A percentile compares a stretch with the other conserved stretches of the same genome.
Evolutionary conservation across 345 rosid species (phyloP).

Genomic region (Hevea brasiliensis): DNA sequence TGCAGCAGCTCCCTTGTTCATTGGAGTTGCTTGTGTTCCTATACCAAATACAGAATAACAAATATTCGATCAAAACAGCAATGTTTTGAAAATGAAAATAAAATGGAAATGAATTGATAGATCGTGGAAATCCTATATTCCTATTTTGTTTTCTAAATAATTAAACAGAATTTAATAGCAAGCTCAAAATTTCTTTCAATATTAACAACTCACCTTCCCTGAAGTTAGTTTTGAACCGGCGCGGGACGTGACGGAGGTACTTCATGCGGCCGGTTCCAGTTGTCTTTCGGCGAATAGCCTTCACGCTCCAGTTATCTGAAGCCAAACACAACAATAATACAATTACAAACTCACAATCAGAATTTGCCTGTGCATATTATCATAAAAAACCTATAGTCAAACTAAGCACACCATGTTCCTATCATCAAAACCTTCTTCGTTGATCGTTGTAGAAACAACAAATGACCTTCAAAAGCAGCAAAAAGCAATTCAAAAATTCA

Average conservation of each 20-base stretch:
- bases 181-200: too few species aligned
- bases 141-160: too few species aligned
- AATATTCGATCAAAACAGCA: neutral
- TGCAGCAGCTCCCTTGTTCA: conserved; percentile 25
- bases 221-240: conserved; percentile 33
- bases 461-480: neutral
- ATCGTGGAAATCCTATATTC: too few species aligned
- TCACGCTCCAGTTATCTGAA: conserved; percentile 30
- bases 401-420: neutral
- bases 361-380: too few species aligned
- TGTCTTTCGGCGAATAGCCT: conserved; percentile 31
- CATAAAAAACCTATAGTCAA: neutral
- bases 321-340: too few species aligned
- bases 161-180: too few species aligned
- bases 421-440: too few species aligned
- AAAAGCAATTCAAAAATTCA: neutral
- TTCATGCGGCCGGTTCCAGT: conserved; percentile 31
- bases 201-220: conserved; percentile 13
- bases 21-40: conserved; percentile 29
- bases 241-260: conserved; percentile 26
- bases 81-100: neutral
- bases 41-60: too few species aligned
- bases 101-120: too few species aligned
- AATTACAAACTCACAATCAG: too few species aligned
- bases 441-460: neutral